Percentiles rank a stretch among this genome's conserved stretches.
phyloP scores from a whole-genome alignment of 345 rosid species.

The Mercurialis annua region DNA sequence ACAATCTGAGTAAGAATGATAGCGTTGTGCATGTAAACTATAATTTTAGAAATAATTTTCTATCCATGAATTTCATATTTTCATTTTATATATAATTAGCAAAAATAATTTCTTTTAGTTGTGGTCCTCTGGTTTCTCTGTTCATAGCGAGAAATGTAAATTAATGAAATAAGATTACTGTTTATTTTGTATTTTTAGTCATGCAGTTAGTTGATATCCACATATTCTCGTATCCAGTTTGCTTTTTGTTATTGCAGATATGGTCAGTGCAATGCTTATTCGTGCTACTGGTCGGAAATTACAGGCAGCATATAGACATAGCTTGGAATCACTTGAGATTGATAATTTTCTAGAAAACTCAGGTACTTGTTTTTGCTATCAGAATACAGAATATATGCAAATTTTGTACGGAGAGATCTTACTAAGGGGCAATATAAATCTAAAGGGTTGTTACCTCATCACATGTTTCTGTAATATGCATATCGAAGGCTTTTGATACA shows the following conservation, averaged over 20 bases:
- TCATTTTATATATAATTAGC: no score
- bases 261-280: conserved; percentile 73
- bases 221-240: conserved; percentile 71
- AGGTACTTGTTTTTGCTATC: conserved; percentile 34
- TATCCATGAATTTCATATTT: no score
- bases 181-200: background rate
- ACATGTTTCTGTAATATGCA: background rate
- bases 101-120: no score
- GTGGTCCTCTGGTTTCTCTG: no score
- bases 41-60: background rate
- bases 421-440: background rate
- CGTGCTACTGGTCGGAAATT: conserved; percentile 64
- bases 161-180: no score
- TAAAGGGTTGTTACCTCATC: background rate
- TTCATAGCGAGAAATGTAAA: no score
- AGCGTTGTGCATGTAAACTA: background rate
- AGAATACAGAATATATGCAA: background rate
- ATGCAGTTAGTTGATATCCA: conserved; percentile 26
- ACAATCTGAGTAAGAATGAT: background rate
- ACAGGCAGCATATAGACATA: conserved; percentile 46
- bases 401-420: background rate
- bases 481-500: background rate
- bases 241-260: conserved; percentile 77
- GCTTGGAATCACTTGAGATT: conserved; percentile 48
- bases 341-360: conserved; percentile 37